Evolutionary conservation across 768 basidiomycete species (phyloP), one percentile per base, ranked within the genome.

Genomic region (Podaxis sp.): DNA sequence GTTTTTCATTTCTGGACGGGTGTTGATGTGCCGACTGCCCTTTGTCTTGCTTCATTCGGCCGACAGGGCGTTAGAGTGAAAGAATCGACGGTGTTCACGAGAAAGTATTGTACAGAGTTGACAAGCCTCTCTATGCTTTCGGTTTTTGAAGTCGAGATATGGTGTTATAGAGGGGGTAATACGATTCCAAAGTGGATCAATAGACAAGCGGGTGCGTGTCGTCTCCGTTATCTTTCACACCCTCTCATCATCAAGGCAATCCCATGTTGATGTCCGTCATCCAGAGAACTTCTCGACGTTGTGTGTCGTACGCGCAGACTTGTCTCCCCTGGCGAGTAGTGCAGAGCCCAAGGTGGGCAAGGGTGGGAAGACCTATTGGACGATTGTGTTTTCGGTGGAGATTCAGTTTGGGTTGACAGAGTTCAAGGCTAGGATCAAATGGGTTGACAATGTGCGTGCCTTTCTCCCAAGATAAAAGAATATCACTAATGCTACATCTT

Each of bases 321-420:
- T 91, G 63, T 92, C 90, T 0, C 84, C 86, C 9, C 75, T 93
- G 55, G 86, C 82, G 47, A 82, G 86, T 19, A 91, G 88, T 65
- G 90, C 90, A 0, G 83, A 85, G 66, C 76, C 90, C 1, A 91
- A 90, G 69, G 71, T 75, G 4, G 85, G 89, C 1, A 83, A 73
- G 66, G 82, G 80, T 51, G 86, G 88, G 55, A 89, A 86, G 75
- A 85, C 80, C 11, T 92, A 91, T 65, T 93, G 89, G 89, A 91
- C 87, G 13, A 91, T 93, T 63, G 86, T 93, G 17, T 93, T 93
- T 72, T 89, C 87, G 33, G 86, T 93, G 33, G 90, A 91, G 70
- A 91, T 93, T 59, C 90, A 91, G 69, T 92, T 93, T 63, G 90
- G 90, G 36, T 69, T 92, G 64, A 93, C 90, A 0, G 90, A 93